A percentile compares a stretch with the other conserved stretches of the same genome.
Evolutionary conservation across 2,329 filamentous ascomycete genomes (phyloP).

Genomic region (Botrytis elliptica): DNA sequence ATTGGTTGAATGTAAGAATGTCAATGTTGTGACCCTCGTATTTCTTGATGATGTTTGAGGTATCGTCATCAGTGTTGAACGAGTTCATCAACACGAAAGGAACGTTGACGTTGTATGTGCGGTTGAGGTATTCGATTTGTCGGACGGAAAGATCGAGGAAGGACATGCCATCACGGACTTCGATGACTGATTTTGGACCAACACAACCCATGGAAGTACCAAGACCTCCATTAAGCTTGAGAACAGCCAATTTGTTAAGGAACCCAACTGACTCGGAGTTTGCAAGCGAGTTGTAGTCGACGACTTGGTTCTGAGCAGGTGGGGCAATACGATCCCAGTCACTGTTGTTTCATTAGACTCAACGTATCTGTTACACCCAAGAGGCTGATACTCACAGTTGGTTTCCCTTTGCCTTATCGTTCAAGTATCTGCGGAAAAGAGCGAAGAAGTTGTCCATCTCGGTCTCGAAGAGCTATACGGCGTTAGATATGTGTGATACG

Average conservation of each 20-base stretch:
- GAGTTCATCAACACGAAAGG: constrained; percentile 99
- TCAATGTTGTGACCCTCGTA: constrained; percentile 99
- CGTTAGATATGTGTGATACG: not conserved
- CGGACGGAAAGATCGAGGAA: constrained; percentile 98
- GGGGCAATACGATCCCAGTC: constrained; percentile 97
- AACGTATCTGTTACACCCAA: constrained; percentile 15
- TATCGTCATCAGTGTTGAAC: constrained; percentile 99
- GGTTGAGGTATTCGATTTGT: constrained; percentile 99
- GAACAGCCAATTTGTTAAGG: constrained; percentile 93
- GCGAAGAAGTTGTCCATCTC: constrained; percentile 99
- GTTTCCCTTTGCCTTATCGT: constrained; percentile 98
- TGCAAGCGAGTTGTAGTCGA: constrained; percentile 87
- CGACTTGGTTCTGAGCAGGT: constrained; percentile 88
- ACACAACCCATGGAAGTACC: constrained; percentile 99
- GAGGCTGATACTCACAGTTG: constrained; percentile 58
- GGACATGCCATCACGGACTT: constrained; percentile 99
- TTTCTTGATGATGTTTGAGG: constrained; percentile 99
- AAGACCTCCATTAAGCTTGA: constrained; percentile 99
- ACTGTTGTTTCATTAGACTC: constrained; percentile 46
- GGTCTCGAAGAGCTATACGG: constrained; percentile 82
- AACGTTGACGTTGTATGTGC: constrained; percentile 94
- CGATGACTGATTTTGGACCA: constrained; percentile 98
- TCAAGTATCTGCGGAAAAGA: constrained; percentile 95
- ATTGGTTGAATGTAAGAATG: constrained; percentile 99
- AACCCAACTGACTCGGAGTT: constrained; percentile 90